Evolutionary conservation across 768 basidiomycete species (phyloP), one percentile per base, ranked within the genome.

Genomic region (Peribolospora baueri): DNA sequence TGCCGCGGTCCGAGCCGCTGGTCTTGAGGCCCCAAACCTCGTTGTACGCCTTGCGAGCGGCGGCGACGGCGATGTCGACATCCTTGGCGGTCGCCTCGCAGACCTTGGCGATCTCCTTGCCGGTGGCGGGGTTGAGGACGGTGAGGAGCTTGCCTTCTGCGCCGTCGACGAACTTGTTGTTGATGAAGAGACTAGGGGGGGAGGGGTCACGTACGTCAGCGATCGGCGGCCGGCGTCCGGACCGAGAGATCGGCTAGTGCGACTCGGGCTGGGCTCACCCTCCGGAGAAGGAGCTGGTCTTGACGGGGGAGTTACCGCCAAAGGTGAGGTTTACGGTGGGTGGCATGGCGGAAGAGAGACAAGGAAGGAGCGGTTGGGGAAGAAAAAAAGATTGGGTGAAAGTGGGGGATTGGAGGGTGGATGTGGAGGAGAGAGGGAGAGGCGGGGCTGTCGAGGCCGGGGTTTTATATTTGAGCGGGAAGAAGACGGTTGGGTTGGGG

Each of bases 11-110:
- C 5, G 62, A 10, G 13, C 78, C 81, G 5, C 77, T 67, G 14
- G 66, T 63, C 56, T 79, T 76, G 57, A 78, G 66, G 42, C 82
- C 82, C 82, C 85, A 85, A 45, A 67, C 64, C 5, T 74, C 77
- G 13, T 81, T 75, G 66, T 73, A 76, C 1, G 77, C 75, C 62
- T 72, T 75, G 56, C 76, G 72, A 0, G 82, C 82, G 46, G 74
- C 79, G 4, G 70, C 67, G 55, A 86, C 84, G 0, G 85, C 85
- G 50, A 65, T 61, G 65, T 90, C 81, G 58, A 91, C 76, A 63
- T 90, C 86, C 58, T 76, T 73, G 39, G 54, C 55, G 9, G 54
- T 49, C 4, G 58, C 65, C 50, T 61, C 63, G 14, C 63, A 51
- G 42, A 65, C 59, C 10, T 70, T 56, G 0, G 76, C 75, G 63